These are phyloP conservation scores for Chlamydomonas eustigma DNA, from an alignment of 139 green algal genomes.

Conservation along the genomic window DNA sequence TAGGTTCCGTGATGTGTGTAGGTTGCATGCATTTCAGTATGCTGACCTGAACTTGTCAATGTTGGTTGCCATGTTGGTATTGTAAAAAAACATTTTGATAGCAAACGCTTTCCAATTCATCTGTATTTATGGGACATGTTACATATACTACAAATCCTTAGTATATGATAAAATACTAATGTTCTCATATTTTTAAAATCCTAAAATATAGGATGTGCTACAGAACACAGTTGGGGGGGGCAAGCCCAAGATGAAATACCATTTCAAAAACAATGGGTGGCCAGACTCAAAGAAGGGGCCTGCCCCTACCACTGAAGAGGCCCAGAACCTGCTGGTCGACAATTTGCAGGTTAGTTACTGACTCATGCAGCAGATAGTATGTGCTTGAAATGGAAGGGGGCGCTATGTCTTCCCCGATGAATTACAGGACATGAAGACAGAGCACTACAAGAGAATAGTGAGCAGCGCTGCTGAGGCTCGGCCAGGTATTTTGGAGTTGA, in stretches of 20 bases:
- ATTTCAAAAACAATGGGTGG: slow-evolving; percentile 37
- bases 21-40: too few relatives aligned
- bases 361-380: too few relatives aligned
- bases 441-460: slow-evolving; percentile 57
- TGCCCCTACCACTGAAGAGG: slow-evolving; percentile 39
- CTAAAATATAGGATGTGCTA: slow-evolving; percentile 53
- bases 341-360: slow-evolving; percentile 32
- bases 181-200: too few relatives aligned
- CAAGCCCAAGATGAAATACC: slow-evolving; percentile 70
- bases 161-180: too few relatives aligned
- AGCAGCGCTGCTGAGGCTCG: slow-evolving; percentile 25
- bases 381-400: too few relatives aligned
- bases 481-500: slow-evolving; percentile 56
- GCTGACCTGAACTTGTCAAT: too few relatives aligned
- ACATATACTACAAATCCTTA: too few relatives aligned
- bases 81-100: too few relatives aligned
- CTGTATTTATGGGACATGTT: too few relatives aligned
- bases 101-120: too few relatives aligned
- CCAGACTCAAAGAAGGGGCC: slow-evolving; percentile 23
- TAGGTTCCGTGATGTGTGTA: neutral
- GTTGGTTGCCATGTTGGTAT: too few relatives aligned
- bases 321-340: slow-evolving; percentile 48
- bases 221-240: slow-evolving; percentile 64
- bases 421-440: slow-evolving; percentile 57
- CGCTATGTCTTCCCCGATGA: too few relatives aligned